Evolutionary conservation across 345 rosid species (phyloP), one percentile per base, ranked within the genome.

Genomic region (Camelina neglecta): DNA sequence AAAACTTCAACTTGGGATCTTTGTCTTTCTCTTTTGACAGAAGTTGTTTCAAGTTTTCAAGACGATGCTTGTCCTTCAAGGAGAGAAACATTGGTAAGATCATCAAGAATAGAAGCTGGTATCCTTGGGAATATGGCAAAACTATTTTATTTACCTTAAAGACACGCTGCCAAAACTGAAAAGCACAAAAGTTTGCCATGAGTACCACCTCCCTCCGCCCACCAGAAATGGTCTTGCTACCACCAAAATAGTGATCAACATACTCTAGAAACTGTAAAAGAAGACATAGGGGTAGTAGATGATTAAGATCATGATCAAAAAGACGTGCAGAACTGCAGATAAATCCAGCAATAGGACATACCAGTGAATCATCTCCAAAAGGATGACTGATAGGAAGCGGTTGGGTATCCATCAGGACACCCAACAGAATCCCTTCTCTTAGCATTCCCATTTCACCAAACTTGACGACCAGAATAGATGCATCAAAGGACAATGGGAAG

Each of bases 401-500:
- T 70, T 79, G 94, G 20, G 82, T 81, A 82, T 93, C 97, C 93
- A 86, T 88, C 85, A 93, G 76, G 80, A 88, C 75, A 71, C 94
- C 98, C 67, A 93, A 75, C 55, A 93, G 81, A 83, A 93, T 87
- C 72, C 98, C 98, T 81, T 93, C 94, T 26, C 86, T 88, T 82
- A 93, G 81, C 88, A 90, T 78, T 78, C 96, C 96, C 73, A 83
- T 70, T 48, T 85, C 87, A 65, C 96, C 98, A 83, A 94, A 91
- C 84, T 94, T 94, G 66, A 88, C 83, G 13, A 84, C 87, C 33
- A 91, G 84, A 55, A 88, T 73, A 45, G 96, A 84, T 41, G 96
- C 93, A 80, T 94, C 98, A 86, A 87, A 85, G 57, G 96, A 87
- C 72, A 94, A 74, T 4, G 92, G 63, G 82, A 94, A 94, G 72